These are phyloP conservation scores for Cladophialophora carrionii DNA, from an alignment of 2,329 filamentous ascomycete genomes.

Conservation along the genomic window DNA sequence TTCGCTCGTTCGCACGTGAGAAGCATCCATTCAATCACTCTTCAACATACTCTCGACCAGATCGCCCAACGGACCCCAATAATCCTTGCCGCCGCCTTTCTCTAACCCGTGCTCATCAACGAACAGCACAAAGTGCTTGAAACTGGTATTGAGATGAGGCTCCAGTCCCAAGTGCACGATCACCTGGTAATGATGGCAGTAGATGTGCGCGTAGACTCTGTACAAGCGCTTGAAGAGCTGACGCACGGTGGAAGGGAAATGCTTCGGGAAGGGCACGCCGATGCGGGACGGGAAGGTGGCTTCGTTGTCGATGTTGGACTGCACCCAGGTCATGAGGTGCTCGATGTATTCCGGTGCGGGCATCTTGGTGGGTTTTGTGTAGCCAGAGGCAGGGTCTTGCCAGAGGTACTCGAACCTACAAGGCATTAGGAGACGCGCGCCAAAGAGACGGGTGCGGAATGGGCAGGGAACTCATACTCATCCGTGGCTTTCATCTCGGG, in stretches of 20 bases:
- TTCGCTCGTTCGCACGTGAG: not conserved
- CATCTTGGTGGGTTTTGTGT: constrained; percentile 97
- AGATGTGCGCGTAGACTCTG: constrained; percentile 97
- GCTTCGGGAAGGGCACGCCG: constrained; percentile 90
- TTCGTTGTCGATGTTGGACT: constrained; percentile 93
- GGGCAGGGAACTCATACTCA: constrained; percentile 64
- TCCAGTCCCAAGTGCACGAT: constrained; percentile 93
- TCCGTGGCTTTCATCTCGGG: constrained; percentile 99
- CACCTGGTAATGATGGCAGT: constrained; percentile 99
- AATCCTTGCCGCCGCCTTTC: constrained; percentile 78
- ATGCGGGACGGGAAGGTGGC: constrained; percentile 92
- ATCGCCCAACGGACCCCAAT: constrained; percentile 93
- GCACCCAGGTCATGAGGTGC: constrained; percentile 96
- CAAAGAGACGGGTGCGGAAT: constrained; percentile 18
- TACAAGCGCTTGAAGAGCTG: constrained; percentile 99
- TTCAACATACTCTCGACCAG: constrained; percentile 96
- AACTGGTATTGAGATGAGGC: constrained; percentile 96
- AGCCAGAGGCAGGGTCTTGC: constrained; percentile 87
- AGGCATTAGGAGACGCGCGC: not conserved
- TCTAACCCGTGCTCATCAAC: constrained; percentile 94
- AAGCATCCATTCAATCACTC: constrained; percentile 62
- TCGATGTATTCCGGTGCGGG: constrained; percentile 96
- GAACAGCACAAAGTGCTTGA: constrained; percentile 99
- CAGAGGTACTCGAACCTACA: constrained; percentile 94
- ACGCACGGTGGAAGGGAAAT: constrained; percentile 82